These are phyloP conservation scores for Zygnema circumcarinatum DNA, from an alignment of 139 green algal genomes.

Conservation along the genomic window DNA sequence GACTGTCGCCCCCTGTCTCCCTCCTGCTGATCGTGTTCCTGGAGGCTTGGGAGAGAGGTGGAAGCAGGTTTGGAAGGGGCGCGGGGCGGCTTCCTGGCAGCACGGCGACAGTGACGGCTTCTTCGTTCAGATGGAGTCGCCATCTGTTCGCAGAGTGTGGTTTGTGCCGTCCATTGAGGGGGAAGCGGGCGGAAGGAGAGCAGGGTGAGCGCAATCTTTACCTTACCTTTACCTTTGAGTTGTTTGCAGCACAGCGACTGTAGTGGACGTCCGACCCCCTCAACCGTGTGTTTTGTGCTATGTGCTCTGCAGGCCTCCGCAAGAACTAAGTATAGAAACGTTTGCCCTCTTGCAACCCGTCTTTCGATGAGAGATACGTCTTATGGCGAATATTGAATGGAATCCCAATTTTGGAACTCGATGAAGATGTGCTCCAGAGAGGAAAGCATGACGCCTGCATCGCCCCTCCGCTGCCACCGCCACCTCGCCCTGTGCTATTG, in stretches of 20 bases:
- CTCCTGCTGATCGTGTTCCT: too few species aligned
- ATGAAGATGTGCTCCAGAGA: too few species aligned
- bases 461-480: too few species aligned
- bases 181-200: not conserved
- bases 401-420: too few species aligned
- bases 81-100: not conserved
- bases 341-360: constrained; percentile 8
- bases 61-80: constrained; percentile 34
- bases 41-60: too few species aligned
- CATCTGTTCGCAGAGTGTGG: not conserved
- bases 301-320: not conserved
- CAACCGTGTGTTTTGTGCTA: not conserved
- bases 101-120: constrained; percentile 15
- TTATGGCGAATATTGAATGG: too few species aligned
- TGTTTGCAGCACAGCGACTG: not conserved
- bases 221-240: not conserved
- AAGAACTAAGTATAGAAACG: not conserved
- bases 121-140: constrained; percentile 39
- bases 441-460: too few species aligned
- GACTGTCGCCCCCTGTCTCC: not conserved
- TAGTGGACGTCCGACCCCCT: not conserved
- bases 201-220: not conserved
- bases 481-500: too few species aligned
- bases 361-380: not conserved
- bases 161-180: constrained; percentile 15